Conservation (phyloP, 1,284 basidiomycete genomes). For the Porphyrellus sp. region DNA sequence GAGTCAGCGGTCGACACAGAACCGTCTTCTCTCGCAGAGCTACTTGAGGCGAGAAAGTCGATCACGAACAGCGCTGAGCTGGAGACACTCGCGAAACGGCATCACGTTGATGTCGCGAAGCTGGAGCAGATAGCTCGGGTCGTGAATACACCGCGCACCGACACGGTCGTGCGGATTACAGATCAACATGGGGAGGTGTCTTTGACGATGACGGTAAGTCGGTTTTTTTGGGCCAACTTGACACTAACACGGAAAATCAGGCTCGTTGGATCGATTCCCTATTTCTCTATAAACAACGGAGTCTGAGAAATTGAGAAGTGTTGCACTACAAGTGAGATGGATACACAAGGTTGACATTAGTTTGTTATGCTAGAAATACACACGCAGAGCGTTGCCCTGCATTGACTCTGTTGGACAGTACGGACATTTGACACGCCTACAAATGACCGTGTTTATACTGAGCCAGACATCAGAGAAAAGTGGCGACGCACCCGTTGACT, state of each 20-base stretch:
- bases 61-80: constrained; percentile 35
- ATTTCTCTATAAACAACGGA: neutral
- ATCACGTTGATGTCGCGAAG: constrained; percentile 54
- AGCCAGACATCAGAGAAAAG: neutral
- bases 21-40: constrained; percentile 55
- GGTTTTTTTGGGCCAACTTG: too few species aligned
- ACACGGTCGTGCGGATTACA: constrained; percentile 47
- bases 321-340: constrained; percentile 13
- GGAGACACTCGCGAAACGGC: constrained; percentile 49
- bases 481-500: constrained; percentile 69
- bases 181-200: constrained; percentile 60
- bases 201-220: constrained; percentile 55
- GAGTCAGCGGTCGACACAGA: constrained; percentile 30
- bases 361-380: constrained; percentile 60
- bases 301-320: neutral
- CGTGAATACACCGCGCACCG: constrained; percentile 72
- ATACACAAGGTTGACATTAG: constrained; percentile 1
- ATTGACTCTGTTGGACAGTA: constrained; percentile 83
- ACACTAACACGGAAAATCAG: constrained; percentile 12
- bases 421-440: constrained; percentile 82
- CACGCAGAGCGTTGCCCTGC: constrained; percentile 55
- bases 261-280: constrained; percentile 32
- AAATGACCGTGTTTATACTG: constrained; percentile 1
- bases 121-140: constrained; percentile 57
- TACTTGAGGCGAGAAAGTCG: constrained; percentile 68